Conservation (phyloP, 768 basidiomycete species). For the Exsudoporus frostii region DNA sequence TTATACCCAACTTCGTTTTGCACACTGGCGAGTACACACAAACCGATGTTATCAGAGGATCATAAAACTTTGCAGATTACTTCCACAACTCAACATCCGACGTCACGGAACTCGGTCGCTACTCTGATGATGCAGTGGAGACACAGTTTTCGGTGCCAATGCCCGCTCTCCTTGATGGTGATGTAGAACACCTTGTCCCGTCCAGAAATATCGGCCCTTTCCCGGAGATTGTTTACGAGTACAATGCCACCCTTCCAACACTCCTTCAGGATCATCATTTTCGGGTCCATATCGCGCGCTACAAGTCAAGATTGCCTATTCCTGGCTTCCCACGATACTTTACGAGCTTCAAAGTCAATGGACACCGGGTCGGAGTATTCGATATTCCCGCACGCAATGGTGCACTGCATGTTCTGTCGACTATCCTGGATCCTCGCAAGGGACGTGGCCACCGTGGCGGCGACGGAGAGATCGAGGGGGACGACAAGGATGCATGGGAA, state of each 20-base stretch:
- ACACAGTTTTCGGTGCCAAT: neutral
- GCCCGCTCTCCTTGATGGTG: neutral
- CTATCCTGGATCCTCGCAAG: constrained; percentile 11
- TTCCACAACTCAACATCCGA: constrained; percentile 7
- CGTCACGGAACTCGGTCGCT: neutral
- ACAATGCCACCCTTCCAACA: constrained; percentile 10
- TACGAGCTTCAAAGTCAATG: constrained; percentile 11
- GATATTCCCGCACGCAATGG: constrained; percentile 15
- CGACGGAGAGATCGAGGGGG: neutral
- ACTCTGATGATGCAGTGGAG: neutral
- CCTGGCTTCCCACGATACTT: constrained; percentile 3
- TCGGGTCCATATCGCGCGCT: constrained; percentile 6
- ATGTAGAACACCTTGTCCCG: neutral
- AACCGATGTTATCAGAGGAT: neutral
- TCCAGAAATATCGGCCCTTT: neutral
- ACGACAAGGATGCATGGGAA: constrained; percentile 2
- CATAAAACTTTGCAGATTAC: constrained; percentile 4
- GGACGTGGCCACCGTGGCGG: neutral
- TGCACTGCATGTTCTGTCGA: constrained; percentile 9
- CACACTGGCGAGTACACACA: constrained; percentile 6
- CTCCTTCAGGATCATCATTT: constrained; percentile 7
- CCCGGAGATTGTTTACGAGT: constrained; percentile 10
- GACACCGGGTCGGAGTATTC: constrained; percentile 1
- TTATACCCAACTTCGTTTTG: constrained; percentile 4
- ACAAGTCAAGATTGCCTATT: constrained; percentile 5